Conservation (phyloP, 768 basidiomycete species). For the Piloderma croceum region DNA sequence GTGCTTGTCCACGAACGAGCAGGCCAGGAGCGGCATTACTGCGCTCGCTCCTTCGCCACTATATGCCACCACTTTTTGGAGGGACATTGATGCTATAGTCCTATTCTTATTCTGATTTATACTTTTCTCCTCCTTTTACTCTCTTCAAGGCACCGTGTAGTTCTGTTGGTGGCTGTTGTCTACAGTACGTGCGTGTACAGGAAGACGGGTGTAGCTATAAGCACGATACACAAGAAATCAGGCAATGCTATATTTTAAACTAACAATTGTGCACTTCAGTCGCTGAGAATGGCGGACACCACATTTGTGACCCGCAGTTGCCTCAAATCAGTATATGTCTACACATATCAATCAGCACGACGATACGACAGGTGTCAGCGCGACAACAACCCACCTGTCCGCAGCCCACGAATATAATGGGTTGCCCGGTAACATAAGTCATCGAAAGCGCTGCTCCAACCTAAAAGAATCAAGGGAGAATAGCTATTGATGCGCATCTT, state of each 20-base stretch:
- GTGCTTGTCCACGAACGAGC: too few species aligned
- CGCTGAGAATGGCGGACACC: constrained; percentile 85
- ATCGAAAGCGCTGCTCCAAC: constrained; percentile 97
- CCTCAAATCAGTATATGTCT: constrained; percentile 96
- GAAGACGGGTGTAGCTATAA: constrained; percentile 1
- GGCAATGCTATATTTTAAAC: background rate
- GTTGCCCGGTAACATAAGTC: constrained; percentile 98
- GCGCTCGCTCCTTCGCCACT: too few species aligned
- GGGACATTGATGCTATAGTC: too few species aligned
- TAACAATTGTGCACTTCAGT: constrained; percentile 31
- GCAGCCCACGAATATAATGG: constrained; percentile 96
- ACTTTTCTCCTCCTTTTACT: too few species aligned
- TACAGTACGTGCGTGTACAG: background rate
- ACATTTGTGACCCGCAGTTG: constrained; percentile 89
- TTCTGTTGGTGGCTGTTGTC: too few species aligned
- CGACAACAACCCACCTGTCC: constrained; percentile 65
- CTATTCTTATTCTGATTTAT: too few species aligned
- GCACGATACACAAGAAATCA: background rate
- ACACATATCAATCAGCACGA: constrained; percentile 9
- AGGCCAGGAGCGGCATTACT: too few species aligned
- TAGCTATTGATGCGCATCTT: background rate
- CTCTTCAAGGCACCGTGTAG: too few species aligned
- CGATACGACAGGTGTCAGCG: constrained; percentile 1
- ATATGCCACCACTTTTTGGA: too few species aligned
- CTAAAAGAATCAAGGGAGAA: constrained; percentile 35